Evolutionary conservation across 2,329 filamentous ascomycete genomes (phyloP), one percentile per base, ranked within the genome.

Genomic region (Lachnum nothofagi): DNA sequence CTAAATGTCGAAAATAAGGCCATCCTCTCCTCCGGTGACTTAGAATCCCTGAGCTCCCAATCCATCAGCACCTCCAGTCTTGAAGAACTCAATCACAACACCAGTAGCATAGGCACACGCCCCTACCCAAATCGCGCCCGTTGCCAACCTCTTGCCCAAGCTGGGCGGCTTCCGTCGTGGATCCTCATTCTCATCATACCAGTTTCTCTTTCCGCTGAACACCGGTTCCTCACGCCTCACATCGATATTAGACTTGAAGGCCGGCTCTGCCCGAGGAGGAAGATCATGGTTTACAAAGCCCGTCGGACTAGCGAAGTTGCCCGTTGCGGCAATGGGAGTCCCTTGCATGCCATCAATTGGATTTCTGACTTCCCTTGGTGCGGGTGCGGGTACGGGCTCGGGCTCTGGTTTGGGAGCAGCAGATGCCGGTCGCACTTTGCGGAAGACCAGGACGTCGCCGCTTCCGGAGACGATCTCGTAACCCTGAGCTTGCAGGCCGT

Each of bases 391-490:
- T 27, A 12, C 6, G 6, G 25, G 25, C 73, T 77, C 71, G 76
- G 16, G 12, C 34, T 56, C 49, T 29, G 51, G 44, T 16, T 59
- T 44, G 20, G 52, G 48, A 12, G 49, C 45, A n/a, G n/a, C n/a
- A n/a, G n/a, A n/a, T 14, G 67, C 59, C 3, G 67, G 59, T 5
- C 72, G 70, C 3, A 79, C 73, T 65, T 85, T 83, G 54, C 80
- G 80, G 60, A 87, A 85, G 3, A 88, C 75, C 22, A 88, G 71
- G 4, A 86, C 71, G 54, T 87, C 76, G 5, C 76, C 76, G 41
- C 72, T 72, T 1, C 82, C 83, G 2, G 82, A 80, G 1, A 83
- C 75, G 33, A 86, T 80, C 57, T 86, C 82, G 53, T 81, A 88
- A 0, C 83, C 84, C 47, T 83, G 72, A 0, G 71, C 68, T 51